Base-by-base conservation (phyloP, 805 yeast species). In the Hanseniaspora nectarophila region DNA sequence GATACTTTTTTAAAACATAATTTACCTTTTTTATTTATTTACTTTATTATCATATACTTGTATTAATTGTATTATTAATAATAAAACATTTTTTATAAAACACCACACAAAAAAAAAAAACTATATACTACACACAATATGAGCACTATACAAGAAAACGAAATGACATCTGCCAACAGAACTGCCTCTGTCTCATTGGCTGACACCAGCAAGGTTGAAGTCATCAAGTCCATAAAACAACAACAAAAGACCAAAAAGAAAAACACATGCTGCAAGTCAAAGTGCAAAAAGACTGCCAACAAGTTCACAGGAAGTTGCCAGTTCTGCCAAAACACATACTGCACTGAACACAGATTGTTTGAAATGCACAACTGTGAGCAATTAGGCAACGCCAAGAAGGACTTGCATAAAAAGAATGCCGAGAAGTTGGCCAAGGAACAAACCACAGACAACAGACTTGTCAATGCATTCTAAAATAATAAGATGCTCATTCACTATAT, bases 311-410 rank as follows among this genome's bases (percentile, higher is more conserved):
- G 96, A 45, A 88, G 82, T 64, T 87, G 96, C 66, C 75, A 80
- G 51, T 83, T 81, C 63, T 87, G 96, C 66, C 77, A 77, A 45
- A 94, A 95, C 43, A 82, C 81, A 61, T 87, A 78, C 66, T 87
- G 96, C 67, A 82, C 90, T 31, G 82, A 83, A 61, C 96, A 87
- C 69, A 75, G 96, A 53, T 71, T 87, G 53, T 72, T 88, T 68
- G 96, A 87, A 67, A 87, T 81, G 65, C 96, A 87, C 67, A 65
- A 73, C 54, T 87, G 96, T 64, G 72, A 74, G 54, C 95, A 92
- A 6, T 73, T 87, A 54, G 82, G 81, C 61, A 74, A 70, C 57
- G 86, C 94, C 71, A 85, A 85, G 71, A 89, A 86, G 60, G 78
- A 75, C 60, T 79, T 86, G 58, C 94, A 85, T 60, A 89, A 84